Conservation (phyloP, 169 alveolate genomes). For the Theileria annulata region DNA sequence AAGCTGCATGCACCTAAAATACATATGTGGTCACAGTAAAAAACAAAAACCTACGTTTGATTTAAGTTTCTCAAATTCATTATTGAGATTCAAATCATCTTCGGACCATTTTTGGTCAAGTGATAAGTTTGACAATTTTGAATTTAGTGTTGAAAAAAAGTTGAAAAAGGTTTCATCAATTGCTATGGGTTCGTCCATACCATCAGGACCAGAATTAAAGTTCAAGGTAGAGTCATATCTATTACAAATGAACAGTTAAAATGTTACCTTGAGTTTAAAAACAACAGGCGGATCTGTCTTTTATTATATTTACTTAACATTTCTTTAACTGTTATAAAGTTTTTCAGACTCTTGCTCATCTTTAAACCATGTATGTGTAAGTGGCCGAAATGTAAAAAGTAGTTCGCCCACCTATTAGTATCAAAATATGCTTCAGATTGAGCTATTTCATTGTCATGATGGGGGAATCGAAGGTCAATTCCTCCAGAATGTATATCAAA, state of each 20-base stretch:
- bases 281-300: conserved; percentile 88
- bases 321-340: conserved; percentile 93
- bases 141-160: conserved; percentile 89
- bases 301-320: conserved; percentile 75
- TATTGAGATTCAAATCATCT: conserved; percentile 60
- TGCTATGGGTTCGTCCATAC: conserved; percentile 90
- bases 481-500: conserved; percentile 99
- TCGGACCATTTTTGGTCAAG: conserved; percentile 69
- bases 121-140: conserved; percentile 75
- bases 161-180: conserved; percentile 89
- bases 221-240: conserved; percentile 91
- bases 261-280: conserved; percentile 80
- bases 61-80: conserved; percentile 59
- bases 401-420: conserved; percentile 92
- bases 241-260: conserved; percentile 33
- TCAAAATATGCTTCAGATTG: conserved; percentile 97
- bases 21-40: background rate
- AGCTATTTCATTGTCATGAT: conserved; percentile 99
- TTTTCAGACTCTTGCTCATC: conserved; percentile 96
- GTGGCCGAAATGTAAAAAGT: conserved; percentile 98
- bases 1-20: conserved; percentile 75
- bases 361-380: conserved; percentile 96
- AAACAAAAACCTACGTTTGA: conserved; percentile 7
- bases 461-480: conserved; percentile 97
- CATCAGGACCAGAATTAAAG: conserved; percentile 84